Percentiles rank a stretch among this genome's conserved stretches.
Evolutionary conservation across 2,329 filamentous ascomycete genomes (phyloP).

Genomic region (Ceratocystis papillata): DNA sequence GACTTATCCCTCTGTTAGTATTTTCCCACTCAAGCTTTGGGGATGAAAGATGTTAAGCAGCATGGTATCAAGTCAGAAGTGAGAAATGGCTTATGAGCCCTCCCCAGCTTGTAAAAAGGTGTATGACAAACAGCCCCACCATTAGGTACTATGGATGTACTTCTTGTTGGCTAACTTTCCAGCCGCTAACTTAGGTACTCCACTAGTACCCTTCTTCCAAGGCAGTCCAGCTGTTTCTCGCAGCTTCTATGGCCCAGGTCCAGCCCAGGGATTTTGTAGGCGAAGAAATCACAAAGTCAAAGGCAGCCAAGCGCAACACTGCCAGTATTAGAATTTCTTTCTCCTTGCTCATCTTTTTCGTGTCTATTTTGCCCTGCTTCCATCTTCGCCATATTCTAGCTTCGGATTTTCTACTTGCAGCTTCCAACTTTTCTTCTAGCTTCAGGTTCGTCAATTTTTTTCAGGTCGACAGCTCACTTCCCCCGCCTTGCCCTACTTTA

Average conservation of each 20-base stretch:
- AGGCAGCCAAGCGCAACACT: neutral
- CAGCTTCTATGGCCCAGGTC: slow-evolving; percentile 19
- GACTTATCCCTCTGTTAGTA: too few relatives aligned
- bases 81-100: neutral
- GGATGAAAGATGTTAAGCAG: too few relatives aligned
- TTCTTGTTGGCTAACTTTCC: neutral
- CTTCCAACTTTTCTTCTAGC: neutral
- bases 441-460: neutral
- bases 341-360: neutral
- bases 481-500: neutral
- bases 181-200: neutral
- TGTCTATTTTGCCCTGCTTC: neutral
- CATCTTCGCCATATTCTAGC: neutral
- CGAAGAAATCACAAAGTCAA: neutral
- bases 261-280: slow-evolving; percentile 1
- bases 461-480: neutral
- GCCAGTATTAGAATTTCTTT: neutral
- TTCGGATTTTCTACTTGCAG: neutral
- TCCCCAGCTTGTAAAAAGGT: neutral
- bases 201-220: neutral
- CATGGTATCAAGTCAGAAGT: too few relatives aligned
- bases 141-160: neutral
- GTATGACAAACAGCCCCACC: slow-evolving; percentile 4
- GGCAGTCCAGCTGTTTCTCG: slow-evolving; percentile 17
- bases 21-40: too few relatives aligned